Evolutionary conservation across 768 basidiomycete species (phyloP), one percentile per base, ranked within the genome.

Genomic region (Scleroderma citrinum): DNA sequence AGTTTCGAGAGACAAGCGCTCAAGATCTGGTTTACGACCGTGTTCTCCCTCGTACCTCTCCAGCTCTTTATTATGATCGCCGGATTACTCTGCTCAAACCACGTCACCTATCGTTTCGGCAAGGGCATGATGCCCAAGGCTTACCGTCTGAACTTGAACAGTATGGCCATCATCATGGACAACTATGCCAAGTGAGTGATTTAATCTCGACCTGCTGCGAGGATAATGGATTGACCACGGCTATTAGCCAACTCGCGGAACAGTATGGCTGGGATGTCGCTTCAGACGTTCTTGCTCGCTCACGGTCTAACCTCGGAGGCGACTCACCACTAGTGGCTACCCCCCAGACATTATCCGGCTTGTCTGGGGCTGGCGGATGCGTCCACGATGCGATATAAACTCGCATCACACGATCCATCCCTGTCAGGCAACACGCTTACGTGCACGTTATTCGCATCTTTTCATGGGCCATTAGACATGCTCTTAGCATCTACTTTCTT

Each of bases 61-160:
- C 87, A 90, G 50, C 64, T 92, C 41, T 60, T 59, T 19, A 71
- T 83, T 62, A 88, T 88, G 58, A 51, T 86, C 52, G 70, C 73
- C 1, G 81, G 74, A 13, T 66, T 91, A 47, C 65, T 91, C 44
- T 91, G 85, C 63, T 82, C 82, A 20, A 90, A 88, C 66, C 88
- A 91, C 56, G 81, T 92, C 62, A 91, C 87, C 19, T 90, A 89
- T 63, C 76, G 88, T 45, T 91, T 91, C 64, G 87, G 87, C 10
- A 91, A 90, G 71, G 88, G 89, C 51, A 82, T 90, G 81, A 88
- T 85, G 76, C 88, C 87, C 36, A 86, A 87, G 72, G 80, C 83
- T 13, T 91, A 92, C 65, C 73, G 87, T 31, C 72, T 91, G 39
- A 82, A 81, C 68, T 69, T 79, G 73, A 76, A 74, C 50, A 82